Conservation (phyloP, 441 rosid species). For the Corymbia citriodora region DNA sequence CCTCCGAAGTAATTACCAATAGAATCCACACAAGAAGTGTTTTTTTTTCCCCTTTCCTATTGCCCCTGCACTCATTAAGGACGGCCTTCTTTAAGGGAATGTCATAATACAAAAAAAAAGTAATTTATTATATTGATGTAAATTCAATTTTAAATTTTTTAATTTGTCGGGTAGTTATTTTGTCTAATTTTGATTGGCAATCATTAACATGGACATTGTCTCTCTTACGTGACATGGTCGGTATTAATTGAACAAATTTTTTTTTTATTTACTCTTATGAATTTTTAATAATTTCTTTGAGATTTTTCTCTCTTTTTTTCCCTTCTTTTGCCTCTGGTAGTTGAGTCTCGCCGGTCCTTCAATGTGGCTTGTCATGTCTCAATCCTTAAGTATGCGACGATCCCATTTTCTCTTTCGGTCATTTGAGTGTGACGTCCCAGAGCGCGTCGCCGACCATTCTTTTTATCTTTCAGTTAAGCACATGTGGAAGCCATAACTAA, state of each 20-base stretch:
- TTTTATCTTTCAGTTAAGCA: no score
- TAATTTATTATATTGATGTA: fast-evolving
- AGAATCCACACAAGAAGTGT: neutral
- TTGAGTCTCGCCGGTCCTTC: fast-evolving
- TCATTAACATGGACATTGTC: no score
- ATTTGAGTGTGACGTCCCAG: no score
- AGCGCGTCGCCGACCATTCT: no score
- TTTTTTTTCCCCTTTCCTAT: no score
- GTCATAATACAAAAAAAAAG: fast-evolving
- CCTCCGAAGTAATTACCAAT: neutral
- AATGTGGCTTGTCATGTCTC: neutral
- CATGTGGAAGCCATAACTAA: no score
- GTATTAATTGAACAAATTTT: no score
- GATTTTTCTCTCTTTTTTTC: fast-evolving
- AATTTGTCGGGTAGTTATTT: fast-evolving
- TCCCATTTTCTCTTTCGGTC: no score
- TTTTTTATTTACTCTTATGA: no score
- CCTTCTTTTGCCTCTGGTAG: fast-evolving
- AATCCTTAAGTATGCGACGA: no score
- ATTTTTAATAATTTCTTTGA: neutral
- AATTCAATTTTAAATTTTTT: fast-evolving
- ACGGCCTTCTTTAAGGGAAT: neutral
- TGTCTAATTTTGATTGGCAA: no score
- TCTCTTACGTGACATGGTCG: no score
- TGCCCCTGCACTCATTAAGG: neutral